These are phyloP conservation scores for Pythium dissotocum DNA, from an alignment of 352 stramenopile species.

Conservation along the genomic window DNA sequence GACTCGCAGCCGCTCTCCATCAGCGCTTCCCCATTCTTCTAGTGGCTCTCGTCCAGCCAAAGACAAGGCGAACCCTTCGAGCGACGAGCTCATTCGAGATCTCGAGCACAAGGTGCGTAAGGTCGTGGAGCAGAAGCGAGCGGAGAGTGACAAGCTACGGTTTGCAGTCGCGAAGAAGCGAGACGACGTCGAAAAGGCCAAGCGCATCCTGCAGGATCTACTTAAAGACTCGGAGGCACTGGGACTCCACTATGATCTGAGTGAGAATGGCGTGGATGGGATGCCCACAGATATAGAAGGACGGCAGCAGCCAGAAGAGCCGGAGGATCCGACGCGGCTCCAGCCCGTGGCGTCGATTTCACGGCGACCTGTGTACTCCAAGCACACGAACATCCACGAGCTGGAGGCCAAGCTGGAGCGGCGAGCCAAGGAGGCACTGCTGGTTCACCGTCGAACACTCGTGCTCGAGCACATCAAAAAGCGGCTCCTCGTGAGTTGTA, in stretches of 20 bases:
- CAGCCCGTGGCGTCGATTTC: conserved; percentile 79
- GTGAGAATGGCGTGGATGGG: neutral
- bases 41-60: conserved; percentile 22
- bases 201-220: conserved; percentile 70
- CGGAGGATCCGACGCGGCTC: conserved; percentile 52
- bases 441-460: conserved; percentile 61
- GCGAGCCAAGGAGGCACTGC: conserved; percentile 53
- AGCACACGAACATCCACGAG: conserved; percentile 82
- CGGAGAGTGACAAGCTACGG: conserved; percentile 70
- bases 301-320: conserved; percentile 25
- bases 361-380: conserved; percentile 77
- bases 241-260: conserved; percentile 53
- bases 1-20: conserved; percentile 1
- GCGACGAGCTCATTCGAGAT: conserved; percentile 75
- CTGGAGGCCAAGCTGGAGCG: conserved; percentile 66
- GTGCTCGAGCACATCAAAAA: conserved; percentile 85
- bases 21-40: neutral
- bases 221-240: conserved; percentile 75
- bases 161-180: conserved; percentile 67
- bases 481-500: conserved; percentile 43
- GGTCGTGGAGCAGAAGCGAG: conserved; percentile 80
- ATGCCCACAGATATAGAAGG: neutral
- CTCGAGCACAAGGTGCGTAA: conserved; percentile 76
- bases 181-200: conserved; percentile 64
- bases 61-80: conserved; percentile 56